Base-by-base conservation (phyloP, 1,284 basidiomycete species). In the Leccinum angustisporum region DNA sequence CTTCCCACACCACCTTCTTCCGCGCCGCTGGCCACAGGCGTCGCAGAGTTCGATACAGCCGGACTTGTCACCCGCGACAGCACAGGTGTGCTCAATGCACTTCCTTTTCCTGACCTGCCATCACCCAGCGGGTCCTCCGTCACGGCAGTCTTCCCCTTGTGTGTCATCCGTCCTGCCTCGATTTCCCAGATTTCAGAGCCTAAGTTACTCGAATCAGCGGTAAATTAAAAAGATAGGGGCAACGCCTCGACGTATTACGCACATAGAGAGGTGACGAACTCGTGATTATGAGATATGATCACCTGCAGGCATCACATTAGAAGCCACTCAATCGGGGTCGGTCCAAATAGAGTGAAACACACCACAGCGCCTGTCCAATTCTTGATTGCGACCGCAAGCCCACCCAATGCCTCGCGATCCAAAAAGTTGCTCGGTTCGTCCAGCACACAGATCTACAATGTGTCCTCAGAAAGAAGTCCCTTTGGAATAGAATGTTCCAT, bases 381-480 rank as follows among this genome's bases (percentile, higher is more conserved):
- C 68, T 89, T 90, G 77, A 99, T 98, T 36, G 97, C 97, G 48
- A 97, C 90, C 46, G 97, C 95, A 43, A 99, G 82, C 67, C 97
- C 97, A 69, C 96, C 94, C 25, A 96, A 80, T 13, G 94, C 90
- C 73, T 93, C 90, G 64, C 90, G 85, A 75, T 95, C 95, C 81
- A 97, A 86, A 83, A 98, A 99, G 81, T 99, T 99, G 74, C 94
- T 98, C 38, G 97, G 97, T 78, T 98, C 94, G 74, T 95, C 93
- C 48, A 94, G 82, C n/a, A 92, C 79, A 70, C 90, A 91, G 36
- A 70, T 66, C 69, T 66, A 88, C 87, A 84, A 59, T 18, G 4
- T 51, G 14, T 51, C 61, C 21, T 4, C 13, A 43, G 18, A 34
- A 38, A 38, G 52, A 48, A 46, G 53, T 18, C 59, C 30, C 21